Conservation (phyloP, 306 rosid genomes). For the Crotalaria pallida region DNA sequence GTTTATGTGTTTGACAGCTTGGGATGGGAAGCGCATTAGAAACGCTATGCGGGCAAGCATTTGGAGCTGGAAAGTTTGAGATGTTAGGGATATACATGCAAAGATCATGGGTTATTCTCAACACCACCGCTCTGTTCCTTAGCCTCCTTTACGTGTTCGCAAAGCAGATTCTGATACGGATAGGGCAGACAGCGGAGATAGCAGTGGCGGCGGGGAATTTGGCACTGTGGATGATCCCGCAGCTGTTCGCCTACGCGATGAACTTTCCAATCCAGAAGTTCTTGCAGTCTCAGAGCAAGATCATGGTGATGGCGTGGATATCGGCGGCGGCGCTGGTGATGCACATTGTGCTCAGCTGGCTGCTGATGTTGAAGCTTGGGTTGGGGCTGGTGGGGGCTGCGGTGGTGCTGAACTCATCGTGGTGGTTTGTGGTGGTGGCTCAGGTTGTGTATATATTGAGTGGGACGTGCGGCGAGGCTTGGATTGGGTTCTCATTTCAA, state of each 20-base stretch:
- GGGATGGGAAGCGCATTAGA: conserved; percentile 98
- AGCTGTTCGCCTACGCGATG: conserved; percentile 76
- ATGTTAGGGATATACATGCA: conserved; percentile 92
- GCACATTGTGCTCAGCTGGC: conserved; percentile 69
- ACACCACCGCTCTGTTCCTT: conserved; percentile 36
- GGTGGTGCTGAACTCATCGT: conserved; percentile 56
- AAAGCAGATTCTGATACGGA: conserved; percentile 31
- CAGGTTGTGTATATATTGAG: conserved; percentile 53
- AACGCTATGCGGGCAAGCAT: conserved; percentile 89
- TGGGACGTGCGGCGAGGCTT: conserved; percentile 64
- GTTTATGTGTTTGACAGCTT: too few species aligned
- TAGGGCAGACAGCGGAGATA: conserved; percentile 63
- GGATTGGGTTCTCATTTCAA: conserved; percentile 67
- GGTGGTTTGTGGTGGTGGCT: conserved; percentile 68
- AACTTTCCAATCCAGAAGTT: conserved; percentile 75
- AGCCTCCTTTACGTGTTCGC: conserved; percentile 55
- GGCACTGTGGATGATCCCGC: conserved; percentile 85
- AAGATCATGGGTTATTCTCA: conserved; percentile 75
- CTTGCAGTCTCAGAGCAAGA: conserved; percentile 83
- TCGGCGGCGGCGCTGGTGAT: conserved; percentile 49
- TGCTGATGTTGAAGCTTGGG: conserved; percentile 46
- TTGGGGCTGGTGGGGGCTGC: conserved; percentile 86
- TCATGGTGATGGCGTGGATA: conserved; percentile 79
- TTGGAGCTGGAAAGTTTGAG: conserved; percentile 66
- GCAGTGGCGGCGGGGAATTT: conserved; percentile 69